A percentile compares a stretch with the other conserved stretches of the same genome.
Conservation (phyloP, 1,284 basidiomycete genomes). For the Marasmius oreades region DNA sequence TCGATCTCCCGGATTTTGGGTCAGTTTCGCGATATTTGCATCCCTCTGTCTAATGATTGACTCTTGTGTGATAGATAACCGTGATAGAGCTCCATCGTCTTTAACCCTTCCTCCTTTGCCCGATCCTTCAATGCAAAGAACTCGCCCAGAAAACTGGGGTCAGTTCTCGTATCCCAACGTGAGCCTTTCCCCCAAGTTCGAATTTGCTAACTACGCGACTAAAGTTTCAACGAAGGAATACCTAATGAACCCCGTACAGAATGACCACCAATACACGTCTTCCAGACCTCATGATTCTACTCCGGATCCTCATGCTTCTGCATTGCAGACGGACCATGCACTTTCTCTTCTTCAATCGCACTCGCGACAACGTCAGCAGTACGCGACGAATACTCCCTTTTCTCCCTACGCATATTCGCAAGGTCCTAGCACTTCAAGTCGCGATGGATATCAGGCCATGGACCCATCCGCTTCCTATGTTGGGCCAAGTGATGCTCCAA, state of each 20-base stretch:
- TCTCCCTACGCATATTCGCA: background rate
- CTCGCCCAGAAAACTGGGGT: conserved; percentile 10
- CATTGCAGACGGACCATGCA: conserved; percentile 12
- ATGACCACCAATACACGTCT: conserved; percentile 4
- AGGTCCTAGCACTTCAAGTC: background rate
- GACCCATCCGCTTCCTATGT: background rate
- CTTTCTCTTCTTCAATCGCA: conserved; percentile 7
- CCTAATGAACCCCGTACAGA: background rate
- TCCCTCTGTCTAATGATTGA: background rate
- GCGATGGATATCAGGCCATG: background rate
- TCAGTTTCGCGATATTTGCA: conserved; percentile 3
- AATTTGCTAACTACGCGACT: background rate
- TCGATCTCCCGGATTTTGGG: conserved; percentile 25
- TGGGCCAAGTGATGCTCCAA: background rate
- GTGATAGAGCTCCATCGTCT: conserved; percentile 13
- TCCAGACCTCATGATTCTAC: background rate
- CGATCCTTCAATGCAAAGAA: background rate
- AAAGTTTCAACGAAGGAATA: background rate
- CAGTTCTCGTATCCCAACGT: conserved; percentile 10
- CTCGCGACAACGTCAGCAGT: background rate
- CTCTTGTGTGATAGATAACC: conserved; percentile 5
- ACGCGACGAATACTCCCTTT: background rate
- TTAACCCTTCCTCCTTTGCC: conserved; percentile 21
- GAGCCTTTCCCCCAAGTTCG: background rate
- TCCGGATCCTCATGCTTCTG: conserved; percentile 14